Percentiles rank a stretch among this genome's conserved stretches.
Evolutionary conservation across 805 yeast genomes (phyloP).

Genomic region (Yamadazyma laniorum): DNA sequence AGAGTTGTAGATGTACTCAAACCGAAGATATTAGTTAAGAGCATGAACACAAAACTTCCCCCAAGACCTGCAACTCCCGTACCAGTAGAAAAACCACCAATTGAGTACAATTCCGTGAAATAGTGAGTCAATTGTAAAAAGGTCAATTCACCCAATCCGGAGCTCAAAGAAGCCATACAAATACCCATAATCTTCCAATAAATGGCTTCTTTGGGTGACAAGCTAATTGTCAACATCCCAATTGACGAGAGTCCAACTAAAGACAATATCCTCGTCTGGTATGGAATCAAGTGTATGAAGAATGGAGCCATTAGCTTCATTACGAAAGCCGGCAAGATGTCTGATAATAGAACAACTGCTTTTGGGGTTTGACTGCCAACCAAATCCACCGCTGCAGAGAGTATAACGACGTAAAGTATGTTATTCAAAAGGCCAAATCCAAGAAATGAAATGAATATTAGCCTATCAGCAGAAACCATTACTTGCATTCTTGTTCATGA

Average conservation of each 20-base stretch:
- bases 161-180: constrained; percentile 72
- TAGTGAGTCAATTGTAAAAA: constrained; percentile 84
- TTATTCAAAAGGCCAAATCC: constrained; percentile 85
- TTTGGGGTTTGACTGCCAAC: constrained; percentile 85
- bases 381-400: constrained; percentile 88
- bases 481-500: constrained; percentile 2
- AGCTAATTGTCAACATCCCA: constrained; percentile 75
- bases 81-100: constrained; percentile 90
- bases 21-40: constrained; percentile 67
- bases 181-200: constrained; percentile 60
- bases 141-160: constrained; percentile 90
- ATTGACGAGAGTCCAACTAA: constrained; percentile 57
- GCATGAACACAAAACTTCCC: constrained; percentile 72
- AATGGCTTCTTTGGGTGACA: constrained; percentile 29
- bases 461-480: constrained; percentile 7
- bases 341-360: constrained; percentile 80
- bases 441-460: constrained; percentile 60
- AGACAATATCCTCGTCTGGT: constrained; percentile 49
- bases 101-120: constrained; percentile 52
- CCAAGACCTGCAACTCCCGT: constrained; percentile 94
- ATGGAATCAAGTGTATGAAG: constrained; percentile 64
- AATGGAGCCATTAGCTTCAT: constrained; percentile 78
- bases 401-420: constrained; percentile 84
- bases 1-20: constrained; percentile 55
- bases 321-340: constrained; percentile 77